Evolutionary conservation across 202 grass and related monocot species (phyloP).

Genomic region (Sporobolus alterniflorus): DNA sequence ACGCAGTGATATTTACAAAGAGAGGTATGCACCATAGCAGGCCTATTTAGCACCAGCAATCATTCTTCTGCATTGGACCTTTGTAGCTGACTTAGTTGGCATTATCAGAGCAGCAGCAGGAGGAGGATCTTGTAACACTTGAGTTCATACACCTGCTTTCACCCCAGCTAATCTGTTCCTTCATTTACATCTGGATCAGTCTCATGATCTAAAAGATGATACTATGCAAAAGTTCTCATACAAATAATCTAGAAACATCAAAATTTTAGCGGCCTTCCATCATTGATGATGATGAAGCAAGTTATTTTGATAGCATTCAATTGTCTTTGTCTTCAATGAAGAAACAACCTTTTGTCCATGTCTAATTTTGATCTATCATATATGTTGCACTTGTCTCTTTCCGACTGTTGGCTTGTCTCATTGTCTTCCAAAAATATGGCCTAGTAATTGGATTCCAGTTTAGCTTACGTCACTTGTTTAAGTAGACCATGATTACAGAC

Average conservation of each 20-base stretch:
- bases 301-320: constrained; percentile 15
- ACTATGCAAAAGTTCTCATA: constrained; percentile 38
- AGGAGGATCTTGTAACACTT: constrained; percentile 40
- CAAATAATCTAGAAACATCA: constrained; percentile 44
- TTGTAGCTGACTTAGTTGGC: constrained; percentile 44
- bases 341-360: constrained; percentile 6
- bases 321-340: constrained; percentile 22
- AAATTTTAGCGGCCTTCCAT: constrained; percentile 42
- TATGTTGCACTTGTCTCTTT: background rate
- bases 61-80: constrained; percentile 21
- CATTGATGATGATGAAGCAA: constrained; percentile 32
- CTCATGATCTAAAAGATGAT: constrained; percentile 45
- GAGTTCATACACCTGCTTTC: constrained; percentile 30
- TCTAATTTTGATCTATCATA: constrained; percentile 10
- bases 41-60: constrained; percentile 22
- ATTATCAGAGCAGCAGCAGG: constrained; percentile 34
- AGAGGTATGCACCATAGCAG: constrained; percentile 41
- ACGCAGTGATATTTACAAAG: constrained; percentile 10
- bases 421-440: background rate
- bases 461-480: background rate
- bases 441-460: background rate
- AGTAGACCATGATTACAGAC: background rate
- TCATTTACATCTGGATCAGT: constrained; percentile 47
- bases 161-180: constrained; percentile 43
- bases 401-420: background rate